Conservation (phyloP, 2,329 filamentous ascomycete species). For the Alternaria rosae region DNA sequence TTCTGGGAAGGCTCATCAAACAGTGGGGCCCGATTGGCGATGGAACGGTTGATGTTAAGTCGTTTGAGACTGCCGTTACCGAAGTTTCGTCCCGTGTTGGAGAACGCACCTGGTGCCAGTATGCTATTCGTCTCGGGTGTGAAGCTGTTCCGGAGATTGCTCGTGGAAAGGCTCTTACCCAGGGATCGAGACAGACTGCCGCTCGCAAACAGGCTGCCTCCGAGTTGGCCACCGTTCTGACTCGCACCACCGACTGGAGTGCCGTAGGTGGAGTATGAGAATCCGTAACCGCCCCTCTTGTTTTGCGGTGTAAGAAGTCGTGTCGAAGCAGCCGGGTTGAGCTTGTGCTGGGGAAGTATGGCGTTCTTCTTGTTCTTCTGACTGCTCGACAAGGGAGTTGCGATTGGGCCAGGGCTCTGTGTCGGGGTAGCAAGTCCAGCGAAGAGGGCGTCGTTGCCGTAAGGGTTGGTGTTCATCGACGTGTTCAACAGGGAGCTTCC, state of each 20-base stretch:
- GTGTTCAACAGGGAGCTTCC: slow-evolving; percentile 60
- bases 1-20: slow-evolving; percentile 67
- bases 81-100: slow-evolving; percentile 61
- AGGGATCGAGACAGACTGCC: slow-evolving; percentile 75
- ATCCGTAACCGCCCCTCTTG: slow-evolving; percentile 82
- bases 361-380: slow-evolving; percentile 81
- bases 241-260: slow-evolving; percentile 76
- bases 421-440: slow-evolving; percentile 71
- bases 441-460: slow-evolving; percentile 88
- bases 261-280: slow-evolving; percentile 91
- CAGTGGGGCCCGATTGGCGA: slow-evolving; percentile 67
- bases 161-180: slow-evolving; percentile 87
- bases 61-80: slow-evolving; percentile 74
- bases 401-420: slow-evolving; percentile 84
- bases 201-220: slow-evolving; percentile 45
- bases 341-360: slow-evolving; percentile 84
- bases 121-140: slow-evolving; percentile 86
- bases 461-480: slow-evolving; percentile 76
- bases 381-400: slow-evolving; percentile 81
- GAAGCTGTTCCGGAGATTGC: slow-evolving; percentile 82
- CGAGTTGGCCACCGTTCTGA: slow-evolving; percentile 77
- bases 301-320: slow-evolving; percentile 80
- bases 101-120: slow-evolving; percentile 83
- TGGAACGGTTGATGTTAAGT: slow-evolving; percentile 86
- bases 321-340: slow-evolving; percentile 80